Percentiles rank a stretch among this genome's conserved stretches.
These are phyloP conservation scores for Aphanomyces euteiches DNA, from an alignment of 352 stramenopile species.

Conservation along the genomic window DNA sequence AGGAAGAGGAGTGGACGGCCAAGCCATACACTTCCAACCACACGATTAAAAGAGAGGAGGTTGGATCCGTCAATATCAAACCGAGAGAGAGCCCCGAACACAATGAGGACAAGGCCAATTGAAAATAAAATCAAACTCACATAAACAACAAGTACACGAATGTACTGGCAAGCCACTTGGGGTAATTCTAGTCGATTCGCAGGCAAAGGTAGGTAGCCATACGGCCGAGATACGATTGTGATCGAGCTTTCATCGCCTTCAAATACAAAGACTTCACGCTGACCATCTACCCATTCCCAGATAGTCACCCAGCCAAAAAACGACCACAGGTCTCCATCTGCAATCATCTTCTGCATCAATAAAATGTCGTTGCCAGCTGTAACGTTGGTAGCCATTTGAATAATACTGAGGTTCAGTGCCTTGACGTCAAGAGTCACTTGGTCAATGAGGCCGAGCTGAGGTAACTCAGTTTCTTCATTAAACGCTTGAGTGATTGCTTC, in stretches of 20 bases:
- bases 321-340: background rate
- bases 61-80: background rate
- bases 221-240: background rate
- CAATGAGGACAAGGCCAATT: background rate
- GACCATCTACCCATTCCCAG: constrained; percentile 15
- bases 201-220: background rate
- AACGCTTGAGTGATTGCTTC: background rate
- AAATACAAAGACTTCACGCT: background rate
- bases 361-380: background rate
- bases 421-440: background rate
- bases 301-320: constrained; percentile 16
- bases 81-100: background rate
- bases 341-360: background rate
- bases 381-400: constrained; percentile 16
- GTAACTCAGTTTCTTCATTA: background rate
- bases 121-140: background rate
- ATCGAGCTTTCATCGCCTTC: background rate
- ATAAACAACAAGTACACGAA: background rate
- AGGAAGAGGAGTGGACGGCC: constrained; percentile 15
- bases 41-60: constrained; percentile 15
- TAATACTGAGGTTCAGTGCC: background rate
- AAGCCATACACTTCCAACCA: constrained; percentile 18
- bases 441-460: background rate
- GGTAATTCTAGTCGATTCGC: constrained; percentile 12
- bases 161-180: background rate